A percentile compares a stretch with the other conserved stretches of the same genome.
These are phyloP conservation scores for Neurospora sp. DNA, from an alignment of 495 filamentous ascomycete species.

Conservation along the genomic window DNA sequence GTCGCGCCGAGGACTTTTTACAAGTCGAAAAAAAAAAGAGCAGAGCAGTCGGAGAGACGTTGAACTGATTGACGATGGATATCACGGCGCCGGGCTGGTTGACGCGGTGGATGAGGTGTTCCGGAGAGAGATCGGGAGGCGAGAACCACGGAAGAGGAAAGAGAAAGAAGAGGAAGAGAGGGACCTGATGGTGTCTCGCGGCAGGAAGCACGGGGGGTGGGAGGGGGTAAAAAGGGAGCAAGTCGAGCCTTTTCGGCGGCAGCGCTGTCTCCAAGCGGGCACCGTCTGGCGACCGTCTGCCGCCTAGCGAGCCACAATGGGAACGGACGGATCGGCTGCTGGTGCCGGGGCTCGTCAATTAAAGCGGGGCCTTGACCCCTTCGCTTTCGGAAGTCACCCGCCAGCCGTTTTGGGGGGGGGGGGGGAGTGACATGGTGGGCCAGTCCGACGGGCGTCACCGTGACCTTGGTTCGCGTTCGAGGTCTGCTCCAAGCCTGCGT, in stretches of 20 bases:
- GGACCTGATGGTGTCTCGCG: constrained; percentile 2
- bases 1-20: constrained; percentile 8
- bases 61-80: not conserved
- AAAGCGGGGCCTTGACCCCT: constrained; percentile 14
- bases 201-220: constrained; percentile 18
- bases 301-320: constrained; percentile 14
- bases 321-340: constrained; percentile 31
- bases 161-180: not conserved
- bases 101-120: not conserved
- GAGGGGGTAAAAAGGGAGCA: constrained; percentile 26
- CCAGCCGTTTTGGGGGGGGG: not conserved
- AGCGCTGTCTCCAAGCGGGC: constrained; percentile 7
- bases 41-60: not conserved
- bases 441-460: not conserved
- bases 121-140: not conserved
- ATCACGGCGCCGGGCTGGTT: not conserved
- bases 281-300: not conserved
- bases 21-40: not conserved
- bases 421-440: not conserved
- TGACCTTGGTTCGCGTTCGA: not conserved
- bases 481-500: not conserved
- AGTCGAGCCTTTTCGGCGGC: constrained; percentile 20
- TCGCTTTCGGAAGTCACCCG: constrained; percentile 7
- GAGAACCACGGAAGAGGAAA: not conserved
- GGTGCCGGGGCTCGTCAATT: constrained; percentile 25